Percentiles rank a stretch among this genome's conserved stretches.
These are phyloP conservation scores for Trichoderma sp. DNA, from an alignment of 2,329 filamentous ascomycete genomes.

Conservation along the genomic window DNA sequence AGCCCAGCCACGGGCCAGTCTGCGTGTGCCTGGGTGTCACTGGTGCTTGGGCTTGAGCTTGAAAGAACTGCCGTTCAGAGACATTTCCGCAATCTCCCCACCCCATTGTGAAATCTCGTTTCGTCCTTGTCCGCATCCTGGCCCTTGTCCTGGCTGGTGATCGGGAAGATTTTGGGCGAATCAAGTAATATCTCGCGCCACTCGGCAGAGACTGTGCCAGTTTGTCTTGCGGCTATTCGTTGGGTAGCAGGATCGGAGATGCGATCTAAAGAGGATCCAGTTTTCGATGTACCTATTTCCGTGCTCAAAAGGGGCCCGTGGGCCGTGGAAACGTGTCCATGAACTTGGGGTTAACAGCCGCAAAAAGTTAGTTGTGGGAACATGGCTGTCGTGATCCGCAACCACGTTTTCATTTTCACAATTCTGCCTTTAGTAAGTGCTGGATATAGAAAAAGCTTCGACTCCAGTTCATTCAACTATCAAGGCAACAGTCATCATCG, in stretches of 20 bases:
- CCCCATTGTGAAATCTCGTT: neutral
- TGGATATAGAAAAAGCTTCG: neutral
- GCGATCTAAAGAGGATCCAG: neutral
- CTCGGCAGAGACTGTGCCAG: neutral
- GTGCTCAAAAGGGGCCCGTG: neutral
- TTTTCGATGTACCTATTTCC: neutral
- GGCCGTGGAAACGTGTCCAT: neutral
- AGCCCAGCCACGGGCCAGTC: slow-evolving; percentile 16
- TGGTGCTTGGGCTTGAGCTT: neutral
- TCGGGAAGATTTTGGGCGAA: neutral
- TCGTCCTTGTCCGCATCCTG: neutral
- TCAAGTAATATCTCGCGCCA: neutral
- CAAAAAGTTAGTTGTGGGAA: neutral
- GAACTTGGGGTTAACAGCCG: neutral
- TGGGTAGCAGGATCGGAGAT: neutral
- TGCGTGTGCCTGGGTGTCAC: slow-evolving; percentile 17
- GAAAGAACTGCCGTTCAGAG: neutral
- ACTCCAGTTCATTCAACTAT: neutral
- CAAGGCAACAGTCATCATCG: neutral
- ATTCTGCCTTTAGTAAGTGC: neutral
- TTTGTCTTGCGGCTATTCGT: neutral
- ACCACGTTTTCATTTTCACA: neutral
- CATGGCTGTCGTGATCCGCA: neutral
- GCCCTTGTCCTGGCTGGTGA: neutral
- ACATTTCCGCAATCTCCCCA: neutral